Evolutionary conservation across 1,139 yeast species (phyloP).

Genomic region (Yamadazyma dendronema): DNA sequence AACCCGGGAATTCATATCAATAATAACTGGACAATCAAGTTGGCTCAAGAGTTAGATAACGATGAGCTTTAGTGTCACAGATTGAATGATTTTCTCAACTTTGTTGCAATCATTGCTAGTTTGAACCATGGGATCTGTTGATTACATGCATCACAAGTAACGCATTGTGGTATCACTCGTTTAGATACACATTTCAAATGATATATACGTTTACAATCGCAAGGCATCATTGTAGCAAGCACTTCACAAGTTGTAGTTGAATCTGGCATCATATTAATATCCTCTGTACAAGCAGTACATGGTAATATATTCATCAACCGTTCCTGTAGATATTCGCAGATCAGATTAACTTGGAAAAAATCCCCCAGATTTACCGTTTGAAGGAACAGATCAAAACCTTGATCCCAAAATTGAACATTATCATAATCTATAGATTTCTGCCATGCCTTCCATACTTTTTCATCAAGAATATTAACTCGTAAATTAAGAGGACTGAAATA

Average conservation of each 20-base stretch:
- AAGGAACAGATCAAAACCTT: conserved; percentile 14
- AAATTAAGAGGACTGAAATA: conserved; percentile 45
- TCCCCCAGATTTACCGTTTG: conserved; percentile 6
- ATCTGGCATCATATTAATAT: conserved; percentile 22
- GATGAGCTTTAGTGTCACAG: conserved; percentile 29
- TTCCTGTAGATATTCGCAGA: conserved; percentile 19
- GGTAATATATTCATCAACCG: conserved; percentile 19
- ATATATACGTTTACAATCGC: conserved; percentile 30
- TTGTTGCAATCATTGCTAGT: conserved; percentile 35
- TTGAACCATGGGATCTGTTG: conserved; percentile 39
- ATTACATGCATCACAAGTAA: conserved; percentile 41
- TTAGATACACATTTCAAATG: conserved; percentile 48
- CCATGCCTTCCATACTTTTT: conserved; percentile 26
- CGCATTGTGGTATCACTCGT: conserved; percentile 29
- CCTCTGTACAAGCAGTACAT: conserved; percentile 28
- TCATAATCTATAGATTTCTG: conserved; percentile 18
- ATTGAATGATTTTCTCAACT: conserved; percentile 19
- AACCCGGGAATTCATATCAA: conserved; percentile 54
- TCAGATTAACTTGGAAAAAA: conserved; percentile 1
- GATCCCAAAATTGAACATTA: conserved; percentile 6
- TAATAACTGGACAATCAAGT: conserved; percentile 45
- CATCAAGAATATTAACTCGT: conserved; percentile 37
- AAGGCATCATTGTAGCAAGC: conserved; percentile 35
- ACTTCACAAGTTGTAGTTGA: conserved; percentile 2
- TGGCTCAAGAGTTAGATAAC: conserved; percentile 15